Evolutionary conservation across 345 rosid genomes (phyloP), one percentile per base, ranked within the genome.

Genomic region (Gossypium bickii): DNA sequence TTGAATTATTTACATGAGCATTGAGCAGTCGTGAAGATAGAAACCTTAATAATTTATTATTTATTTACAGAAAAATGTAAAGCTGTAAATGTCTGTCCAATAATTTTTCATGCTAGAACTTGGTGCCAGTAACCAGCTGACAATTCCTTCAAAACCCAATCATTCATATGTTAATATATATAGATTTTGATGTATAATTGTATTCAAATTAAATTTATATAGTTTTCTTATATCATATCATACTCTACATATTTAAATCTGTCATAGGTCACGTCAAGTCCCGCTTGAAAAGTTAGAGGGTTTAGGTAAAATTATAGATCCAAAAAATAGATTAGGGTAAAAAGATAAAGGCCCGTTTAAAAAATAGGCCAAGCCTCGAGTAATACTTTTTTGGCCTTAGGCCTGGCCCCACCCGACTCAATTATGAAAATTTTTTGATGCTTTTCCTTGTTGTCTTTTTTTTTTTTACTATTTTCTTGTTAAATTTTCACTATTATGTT

Each of bases 291-390:
- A 4, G 6, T 29, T 0, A 4, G 0, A 29, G 1, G 1, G 0
- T 29, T 29, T 29, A 3, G 0, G 0, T 29, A 29, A 29, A 29
- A 0, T 4, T 29, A 29, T 29, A 4, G 0, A 0, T 0, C 0
- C 0, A 0, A 29, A 4, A 29, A 29, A 27, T 27, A 0, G 34
- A 27, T 0, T 27, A 3, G 0, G 4, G 0, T 0, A 3, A 27
- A 0, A 27, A 27, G 0, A 27, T 27, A 27, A 27, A 27, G 0
- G 3, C 34, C 0, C 0, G 4, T 27, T 27, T 27, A 27, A 0
- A 27, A 27, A 27, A 27, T 27, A 0, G 0, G 34, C 0, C 0
- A 27, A 27, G 4, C 0, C 4, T 29, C 5, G 38, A 29, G 6
- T 29, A 29, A 29, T 29, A 29, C 5, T 4, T 29, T 29, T 29